A percentile compares a stretch with the other conserved stretches of the same genome.
Conservation (phyloP, 1,139 yeast genomes). For the Yarrowia galli region DNA sequence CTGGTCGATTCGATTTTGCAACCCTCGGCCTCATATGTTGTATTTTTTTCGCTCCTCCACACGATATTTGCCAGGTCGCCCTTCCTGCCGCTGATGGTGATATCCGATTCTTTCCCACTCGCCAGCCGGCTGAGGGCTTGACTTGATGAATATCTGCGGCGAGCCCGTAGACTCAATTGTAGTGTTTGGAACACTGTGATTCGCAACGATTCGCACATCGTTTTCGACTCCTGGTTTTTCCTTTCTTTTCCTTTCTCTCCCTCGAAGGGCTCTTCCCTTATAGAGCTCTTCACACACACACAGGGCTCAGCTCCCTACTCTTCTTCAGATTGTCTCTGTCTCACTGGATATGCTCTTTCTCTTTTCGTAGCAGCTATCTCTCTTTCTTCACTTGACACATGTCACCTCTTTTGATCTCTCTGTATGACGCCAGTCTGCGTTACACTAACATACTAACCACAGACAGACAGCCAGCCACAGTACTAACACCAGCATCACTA, state of each 20-base stretch:
- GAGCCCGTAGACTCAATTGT: constrained; percentile 29
- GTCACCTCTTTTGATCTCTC: background rate
- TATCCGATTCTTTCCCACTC: background rate
- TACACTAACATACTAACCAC: constrained; percentile 17
- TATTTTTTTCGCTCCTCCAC: constrained; percentile 7
- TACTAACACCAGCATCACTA: background rate
- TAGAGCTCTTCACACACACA: background rate
- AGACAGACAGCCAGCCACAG: background rate
- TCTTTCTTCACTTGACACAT: background rate
- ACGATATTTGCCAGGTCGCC: background rate
- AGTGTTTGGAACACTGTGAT: constrained; percentile 11
- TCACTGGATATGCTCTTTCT: background rate
- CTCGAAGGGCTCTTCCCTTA: too few species aligned
- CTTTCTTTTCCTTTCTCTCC: constrained; percentile 18
- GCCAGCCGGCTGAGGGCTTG: background rate
- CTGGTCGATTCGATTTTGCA: constrained; percentile 15
- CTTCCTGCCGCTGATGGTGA: background rate
- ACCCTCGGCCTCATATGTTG: constrained; percentile 21
- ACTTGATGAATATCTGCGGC: constrained; percentile 10
- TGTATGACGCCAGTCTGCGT: constrained; percentile 22
- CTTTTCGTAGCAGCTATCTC: background rate
- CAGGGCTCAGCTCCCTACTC: background rate
- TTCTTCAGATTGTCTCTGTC: background rate
- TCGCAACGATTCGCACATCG: constrained; percentile 2
- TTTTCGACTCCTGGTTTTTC: background rate